Evolutionary conservation across 2,329 filamentous ascomycete species (phyloP), one percentile per base, ranked within the genome.

Genomic region (Didymella lethalis): DNA sequence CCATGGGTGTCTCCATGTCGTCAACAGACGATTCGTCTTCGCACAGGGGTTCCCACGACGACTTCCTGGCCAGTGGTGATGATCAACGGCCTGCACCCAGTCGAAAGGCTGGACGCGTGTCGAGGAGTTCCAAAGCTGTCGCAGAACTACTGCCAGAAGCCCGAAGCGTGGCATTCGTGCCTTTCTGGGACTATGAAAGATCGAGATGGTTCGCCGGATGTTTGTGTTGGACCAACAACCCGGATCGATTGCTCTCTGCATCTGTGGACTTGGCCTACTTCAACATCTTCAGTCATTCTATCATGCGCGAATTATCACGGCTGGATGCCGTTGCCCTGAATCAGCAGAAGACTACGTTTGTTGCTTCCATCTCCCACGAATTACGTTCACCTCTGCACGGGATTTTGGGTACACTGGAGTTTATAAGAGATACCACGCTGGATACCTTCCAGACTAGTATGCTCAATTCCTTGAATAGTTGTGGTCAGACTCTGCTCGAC

Each of bases 251-350:
- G 11, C 63, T 77, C 3, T 73, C 70, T 0, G 45, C 65, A 1
- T 66, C 64, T 4, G 64, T 70, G 25, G 75, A 78, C 45, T 58
- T 78, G 4, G 51, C 65, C 1, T 77, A 74, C n/a, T 72, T 77
- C 53, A 75, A 71, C 34, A 64, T 76, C 0, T 77, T 78, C 51
- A 71, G 75, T 25, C 82, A 83, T 52, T 81, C 82, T 0, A 83
- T 85, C 16, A 86, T 86, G 78, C 80, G 83, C 0, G 85, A 88
- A 52, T 75, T 88, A 0, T 80, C 82, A 0, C 78, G 83, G 2
- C 60, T 85, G 46, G 83, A 86, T 57, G 83, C 83, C 0, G 72
- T 82, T 34, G 81, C 81, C 29, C 66, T 71, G 16, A 69, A 70
- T 12, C 67, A 75, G 78, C 81, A 10, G 20, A 85, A 86, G 58